Base-by-base conservation (phyloP, 768 basidiomycete species). In the Nevesoporus exiguus region DNA sequence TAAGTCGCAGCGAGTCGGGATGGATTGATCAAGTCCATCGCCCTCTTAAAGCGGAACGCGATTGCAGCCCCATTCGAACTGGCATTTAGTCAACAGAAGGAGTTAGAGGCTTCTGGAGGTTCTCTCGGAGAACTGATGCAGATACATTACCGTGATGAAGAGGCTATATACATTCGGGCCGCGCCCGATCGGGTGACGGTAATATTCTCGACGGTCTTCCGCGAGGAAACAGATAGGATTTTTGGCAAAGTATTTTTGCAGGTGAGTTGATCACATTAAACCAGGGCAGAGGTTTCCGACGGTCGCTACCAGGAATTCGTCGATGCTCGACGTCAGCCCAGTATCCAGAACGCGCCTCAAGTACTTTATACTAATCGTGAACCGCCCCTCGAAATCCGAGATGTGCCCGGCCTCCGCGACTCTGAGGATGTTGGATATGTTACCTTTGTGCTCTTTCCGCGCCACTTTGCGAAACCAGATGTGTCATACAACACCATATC, bases 181-280 rank as follows among this genome's bases (percentile, higher is more conserved):
- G 85, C 90, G 39, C 81, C 84, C 43, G 97, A 99, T 77, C 89
- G 97, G 57, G 96, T 99, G 48, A 98, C 97, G 1, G 92, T 98
- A 54, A 90, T 98, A 66, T 98, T 99, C 74, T 94, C 91, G 4
- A 99, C 97, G 19, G 80, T 97, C 47, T 99, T 99, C 77, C 81
- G 87, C 61, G 97, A 98, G 65, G 97, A 99, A 71, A 97, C 96
- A 1, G 97, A 99, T 71, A 83, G 94, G 50, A 91, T 98, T 47
- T 93, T 93, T 69, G 97, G 97, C 14, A 95, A 93, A 70, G 88
- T 98, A n/a, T 99, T 99, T 77, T 74, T 99, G 49, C 97, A 98
- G 81, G 94, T 93, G 58, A 58, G 73, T 59, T n/a, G 22, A 13
- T 25, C 7, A 46, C 5, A 37, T 42, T 34, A 50, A 22, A 43